These are phyloP conservation scores for Avena insularis DNA, from an alignment of 176 grass and related monocot genomes.

Conservation along the genomic window DNA sequence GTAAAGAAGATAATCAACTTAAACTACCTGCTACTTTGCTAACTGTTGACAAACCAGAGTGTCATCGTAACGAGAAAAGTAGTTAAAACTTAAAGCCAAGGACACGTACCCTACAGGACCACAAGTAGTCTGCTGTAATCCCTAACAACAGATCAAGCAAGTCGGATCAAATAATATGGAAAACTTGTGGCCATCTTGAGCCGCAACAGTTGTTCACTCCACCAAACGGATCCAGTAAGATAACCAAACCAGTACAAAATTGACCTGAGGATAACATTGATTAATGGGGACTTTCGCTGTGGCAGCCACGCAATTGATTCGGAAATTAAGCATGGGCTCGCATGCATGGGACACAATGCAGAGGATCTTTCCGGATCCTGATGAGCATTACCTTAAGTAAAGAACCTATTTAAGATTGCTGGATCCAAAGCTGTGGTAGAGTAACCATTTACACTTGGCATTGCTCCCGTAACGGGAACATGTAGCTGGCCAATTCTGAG, in stretches of 20 bases:
- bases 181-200: constrained; percentile 28
- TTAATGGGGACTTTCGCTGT: not conserved
- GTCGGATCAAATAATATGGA: constrained; percentile 28
- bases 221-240: too few relatives aligned
- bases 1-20: too few relatives aligned
- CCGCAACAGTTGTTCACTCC: not conserved
- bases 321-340: not conserved
- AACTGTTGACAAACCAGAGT: not conserved
- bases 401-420: too few relatives aligned
- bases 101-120: constrained; percentile 30
- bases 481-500: too few relatives aligned
- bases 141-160: constrained; percentile 17
- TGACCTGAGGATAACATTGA: constrained; percentile 46
- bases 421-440: too few relatives aligned
- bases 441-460: too few relatives aligned
- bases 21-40: not conserved
- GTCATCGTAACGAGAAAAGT: too few relatives aligned
- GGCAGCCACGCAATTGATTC: constrained; percentile 21
- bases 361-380: constrained; percentile 39
- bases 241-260: not conserved
- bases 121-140: not conserved
- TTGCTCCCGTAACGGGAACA: too few relatives aligned
- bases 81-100: not conserved
- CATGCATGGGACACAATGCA: not conserved
- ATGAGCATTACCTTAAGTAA: not conserved